Base-by-base conservation (phyloP, 2,329 filamentous ascomycete species). In the Alternaria infectoria region DNA sequence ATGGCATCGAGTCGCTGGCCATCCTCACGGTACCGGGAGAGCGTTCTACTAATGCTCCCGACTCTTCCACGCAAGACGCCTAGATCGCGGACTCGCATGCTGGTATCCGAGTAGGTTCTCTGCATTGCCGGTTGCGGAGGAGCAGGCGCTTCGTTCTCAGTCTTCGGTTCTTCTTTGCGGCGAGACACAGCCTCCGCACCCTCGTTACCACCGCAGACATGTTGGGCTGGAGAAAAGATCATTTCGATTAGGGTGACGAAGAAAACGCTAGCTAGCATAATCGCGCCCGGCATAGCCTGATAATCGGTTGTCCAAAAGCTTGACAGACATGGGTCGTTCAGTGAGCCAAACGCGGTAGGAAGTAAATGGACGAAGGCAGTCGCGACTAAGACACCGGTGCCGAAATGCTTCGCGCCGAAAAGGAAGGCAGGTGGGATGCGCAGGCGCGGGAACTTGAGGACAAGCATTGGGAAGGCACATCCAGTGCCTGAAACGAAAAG, bases 311-410 rank as follows among this genome's bases (percentile, higher is more conserved):
- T 86, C 77, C 88, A 89, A 45, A 89, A 80, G 57, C 84, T 82
- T 4, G 87, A 87, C 4, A 90, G 83, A 68, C 88, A 82, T 47
- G 80, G 78, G 55, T 82, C 68, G 56, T 72, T 75, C 13, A 82
- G 73, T 6, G 78, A 81, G 30, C 72, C 78, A 70, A 89, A 89
- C 6, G 87, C 87, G 5, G 86, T 88, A 0, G 88, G 88, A 10
- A 89, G 83, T 59, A 89, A 79, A 78, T 94, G 92, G 17, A 95
- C 91, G 75, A 96, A 96, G 57, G 92, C 91, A 1, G 92, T 96
- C 15, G 92, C 92, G 64, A 95, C 89, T 17, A 96, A 83, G 21
- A 96, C 92, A 50, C 92, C 92, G 0, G 92, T 96, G 67, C 92
- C 78, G 46, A 80, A 80, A 70, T 89, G 87, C 67, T 88, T 88